Evolutionary conservation across 305 asterid species (phyloP), one percentile per base, ranked within the genome.

Genomic region (Fraxinus platypoda): DNA sequence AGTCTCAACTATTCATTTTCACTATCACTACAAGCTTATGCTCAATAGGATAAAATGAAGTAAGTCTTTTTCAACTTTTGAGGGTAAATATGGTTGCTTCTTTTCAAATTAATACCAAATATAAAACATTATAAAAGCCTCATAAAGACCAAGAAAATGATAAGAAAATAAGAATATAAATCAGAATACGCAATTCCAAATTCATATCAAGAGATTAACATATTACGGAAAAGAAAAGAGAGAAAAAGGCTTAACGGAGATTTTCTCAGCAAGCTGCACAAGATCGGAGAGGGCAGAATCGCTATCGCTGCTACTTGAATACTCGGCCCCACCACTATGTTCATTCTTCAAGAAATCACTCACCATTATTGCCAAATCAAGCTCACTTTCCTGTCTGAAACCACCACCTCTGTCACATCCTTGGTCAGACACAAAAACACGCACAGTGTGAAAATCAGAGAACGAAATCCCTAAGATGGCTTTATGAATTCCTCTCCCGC

Each of bases 261-360:
- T 88, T 86, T 91, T 93, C 62, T 92, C 91, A 33, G 90, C 91
- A 12, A 92, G 95, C 80, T 84, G 91, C 85, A 85, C 82, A 26
- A 89, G 90, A 83, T 93, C 95, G 38, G 84, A 80, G 77, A 89
- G 85, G 52, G 88, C 80, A 74, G 94, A 91, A 84, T 93, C 94
- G 86, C 96, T 87, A 52, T 92, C 96, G 81, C 94, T 91, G 84
- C 96, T 92, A 84, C 85, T 88, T 80, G 84, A 83, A 23, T 92
- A 91, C 8, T 91, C 90, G 7, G 87, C 78, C 70, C 94, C 93
- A 25, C 85, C 88, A 37, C 92, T 79, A 85, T 88, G 91, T 43
- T 96, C 94, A 76, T 90, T 92, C 84, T 93, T 96, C 91, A 90
- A 21, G 80, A 92, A 93, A 76, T 93, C 97, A 83, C 90, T 92